Conservation (phyloP, 129 eudicot species). For the Calendula officinalis region DNA sequence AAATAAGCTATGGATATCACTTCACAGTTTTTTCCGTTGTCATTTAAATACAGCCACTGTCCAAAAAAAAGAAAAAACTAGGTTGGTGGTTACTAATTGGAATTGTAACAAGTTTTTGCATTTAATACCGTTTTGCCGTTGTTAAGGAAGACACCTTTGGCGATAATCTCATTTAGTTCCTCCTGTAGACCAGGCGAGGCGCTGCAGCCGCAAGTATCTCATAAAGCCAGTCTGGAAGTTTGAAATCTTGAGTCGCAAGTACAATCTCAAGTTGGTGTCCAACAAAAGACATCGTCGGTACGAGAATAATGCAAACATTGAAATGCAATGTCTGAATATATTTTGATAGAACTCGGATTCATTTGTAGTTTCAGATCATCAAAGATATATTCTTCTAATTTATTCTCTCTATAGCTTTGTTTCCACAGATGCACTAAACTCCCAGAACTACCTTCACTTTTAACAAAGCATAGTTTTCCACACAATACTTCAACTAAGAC, state of each 20-base stretch:
- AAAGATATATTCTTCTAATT: background rate
- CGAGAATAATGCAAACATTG: background rate
- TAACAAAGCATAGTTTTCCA: constrained; percentile 15
- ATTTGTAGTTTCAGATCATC: background rate
- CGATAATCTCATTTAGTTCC: background rate
- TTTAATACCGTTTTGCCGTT: background rate
- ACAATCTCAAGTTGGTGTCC: constrained; percentile 9
- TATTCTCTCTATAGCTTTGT: constrained; percentile 2
- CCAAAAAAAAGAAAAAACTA: background rate
- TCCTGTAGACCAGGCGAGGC: background rate
- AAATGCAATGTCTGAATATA: constrained; percentile 12
- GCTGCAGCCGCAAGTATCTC: background rate
- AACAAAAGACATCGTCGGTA: constrained; percentile 17
- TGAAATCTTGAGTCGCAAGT: constrained; percentile 9
- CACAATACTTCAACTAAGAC: constrained; percentile 13
- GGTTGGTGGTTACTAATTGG: background rate
- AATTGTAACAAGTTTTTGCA: no score
- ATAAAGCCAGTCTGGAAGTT: background rate
- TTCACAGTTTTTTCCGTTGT: background rate
- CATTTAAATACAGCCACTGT: constrained; percentile 7
- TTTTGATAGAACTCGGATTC: constrained; percentile 7
- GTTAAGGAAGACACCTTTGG: background rate
- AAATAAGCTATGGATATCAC: constrained; percentile 11
- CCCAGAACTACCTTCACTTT: no score
- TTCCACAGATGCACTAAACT: constrained; percentile 11